Conservation (phyloP, 2,329 filamentous ascomycete species). For the Eutypa lata region DNA sequence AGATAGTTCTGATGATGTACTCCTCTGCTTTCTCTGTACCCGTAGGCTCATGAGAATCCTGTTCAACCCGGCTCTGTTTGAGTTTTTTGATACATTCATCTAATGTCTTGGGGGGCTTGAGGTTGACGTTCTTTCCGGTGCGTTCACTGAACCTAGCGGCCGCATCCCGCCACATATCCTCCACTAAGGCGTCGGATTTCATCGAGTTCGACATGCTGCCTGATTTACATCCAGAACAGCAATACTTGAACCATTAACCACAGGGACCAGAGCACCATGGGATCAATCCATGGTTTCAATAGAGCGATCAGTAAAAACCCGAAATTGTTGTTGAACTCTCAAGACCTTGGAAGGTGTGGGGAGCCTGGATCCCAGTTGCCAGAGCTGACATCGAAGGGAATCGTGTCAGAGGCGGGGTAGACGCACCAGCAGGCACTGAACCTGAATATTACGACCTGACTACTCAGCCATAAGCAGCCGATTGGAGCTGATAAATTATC, state of each 20-base stretch:
- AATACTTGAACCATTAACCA: background rate
- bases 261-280: background rate
- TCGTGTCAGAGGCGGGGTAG: too few species aligned
- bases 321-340: background rate
- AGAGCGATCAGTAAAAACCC: background rate
- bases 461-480: background rate
- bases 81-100: conserved; percentile 3
- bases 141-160: conserved; percentile 2
- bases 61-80: background rate
- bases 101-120: conserved; percentile 5
- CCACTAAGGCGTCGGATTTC: background rate
- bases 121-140: conserved; percentile 2
- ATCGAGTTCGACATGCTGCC: background rate
- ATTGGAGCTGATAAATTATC: background rate
- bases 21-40: conserved; percentile 1
- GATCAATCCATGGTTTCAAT: background rate
- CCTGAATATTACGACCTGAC: too few species aligned
- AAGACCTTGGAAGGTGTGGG: background rate
- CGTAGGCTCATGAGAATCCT: background rate
- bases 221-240: background rate
- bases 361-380: too few species aligned
- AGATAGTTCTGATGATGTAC: conserved; percentile 4
- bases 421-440: background rate
- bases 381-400: too few species aligned
- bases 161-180: conserved; percentile 7